Evolutionary conservation across 2,329 filamentous ascomycete species (phyloP).

Genomic region (Mollisiaceae sp.): DNA sequence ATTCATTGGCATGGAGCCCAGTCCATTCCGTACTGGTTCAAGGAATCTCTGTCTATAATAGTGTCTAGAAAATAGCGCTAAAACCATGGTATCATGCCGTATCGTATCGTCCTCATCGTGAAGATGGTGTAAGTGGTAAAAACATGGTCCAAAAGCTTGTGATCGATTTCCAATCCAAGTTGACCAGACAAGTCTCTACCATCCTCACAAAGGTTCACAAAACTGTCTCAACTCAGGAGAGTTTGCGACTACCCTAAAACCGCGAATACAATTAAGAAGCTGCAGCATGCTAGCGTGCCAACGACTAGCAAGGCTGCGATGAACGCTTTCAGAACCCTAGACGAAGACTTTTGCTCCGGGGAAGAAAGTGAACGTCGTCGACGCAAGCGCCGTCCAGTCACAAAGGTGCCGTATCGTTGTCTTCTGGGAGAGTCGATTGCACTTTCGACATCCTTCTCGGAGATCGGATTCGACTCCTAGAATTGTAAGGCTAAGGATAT

Average conservation of each 20-base stretch:
- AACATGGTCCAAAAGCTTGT: background rate
- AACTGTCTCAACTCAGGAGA: too few species aligned
- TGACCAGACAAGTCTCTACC: background rate
- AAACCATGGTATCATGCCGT: background rate
- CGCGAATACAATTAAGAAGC: background rate
- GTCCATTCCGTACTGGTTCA: background rate
- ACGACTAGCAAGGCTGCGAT: slow-evolving; percentile 1
- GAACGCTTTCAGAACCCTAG: background rate
- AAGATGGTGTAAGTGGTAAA: too few species aligned
- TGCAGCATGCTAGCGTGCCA: background rate
- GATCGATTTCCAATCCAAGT: background rate
- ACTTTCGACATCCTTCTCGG: slow-evolving; percentile 4
- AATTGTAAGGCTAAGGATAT: background rate
- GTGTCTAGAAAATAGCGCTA: background rate
- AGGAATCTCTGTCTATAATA: background rate
- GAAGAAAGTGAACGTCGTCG: background rate
- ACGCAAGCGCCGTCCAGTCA: background rate
- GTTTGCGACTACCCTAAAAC: background rate
- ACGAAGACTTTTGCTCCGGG: background rate
- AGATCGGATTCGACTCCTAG: background rate
- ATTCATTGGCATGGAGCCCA: background rate
- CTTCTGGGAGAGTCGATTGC: background rate
- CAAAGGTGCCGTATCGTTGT: background rate
- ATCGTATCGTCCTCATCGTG: background rate
- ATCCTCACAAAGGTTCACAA: too few species aligned